Base-by-base conservation (phyloP, 2,329 filamentous ascomycete genomes). In the Colletotrichum cereale region DNA sequence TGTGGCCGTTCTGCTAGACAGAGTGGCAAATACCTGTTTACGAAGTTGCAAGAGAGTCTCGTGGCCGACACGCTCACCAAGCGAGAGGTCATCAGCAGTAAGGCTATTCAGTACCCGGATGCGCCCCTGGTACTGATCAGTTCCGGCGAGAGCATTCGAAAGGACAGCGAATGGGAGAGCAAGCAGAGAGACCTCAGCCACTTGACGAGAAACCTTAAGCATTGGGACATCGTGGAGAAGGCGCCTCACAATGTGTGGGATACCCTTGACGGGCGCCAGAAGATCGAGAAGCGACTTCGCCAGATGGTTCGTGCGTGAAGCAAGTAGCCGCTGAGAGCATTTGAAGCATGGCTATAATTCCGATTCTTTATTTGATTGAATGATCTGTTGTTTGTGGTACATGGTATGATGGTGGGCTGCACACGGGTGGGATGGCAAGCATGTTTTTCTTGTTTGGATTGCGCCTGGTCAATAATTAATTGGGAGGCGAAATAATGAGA, bases 41-140 rank as follows among this genome's bases (percentile, higher is more conserved):
- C 95, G 5, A 93, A 95, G 82, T 86, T 99, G 67, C 96, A 99
- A 82, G 96, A 99, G 84, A 96, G 92, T 74, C 86, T 98, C 1
- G 94, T 98, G 40, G 95, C 95, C 0, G 89, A 91, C 74, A 94
- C 93, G 0, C 89, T 98, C 75, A 94, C 94, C 18, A 92, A 91
- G 80, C 93, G 93, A 42, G 96, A 99, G 77, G 90, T 97, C 24
- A 85, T 87, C 55, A 93, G 91, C 71, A 94, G 94, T 69, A 87
- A 92, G 29, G 91, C 91, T 57, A 96, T 98, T 64, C 94, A 97
- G 82, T 87, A 88, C 69, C 86, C 86, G n/a, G 86, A 93, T 69
- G 93, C 92, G 18, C 92, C 94, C 8, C 83, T 98, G 48, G 91
- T 91, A 2, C 84, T 99, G 31, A 88, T 98, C 67, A 97, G 93